Evolutionary conservation across 1,284 basidiomycete genomes (phyloP), one percentile per base, ranked within the genome.

Genomic region (Cutaneotrichosporon dermatis): DNA sequence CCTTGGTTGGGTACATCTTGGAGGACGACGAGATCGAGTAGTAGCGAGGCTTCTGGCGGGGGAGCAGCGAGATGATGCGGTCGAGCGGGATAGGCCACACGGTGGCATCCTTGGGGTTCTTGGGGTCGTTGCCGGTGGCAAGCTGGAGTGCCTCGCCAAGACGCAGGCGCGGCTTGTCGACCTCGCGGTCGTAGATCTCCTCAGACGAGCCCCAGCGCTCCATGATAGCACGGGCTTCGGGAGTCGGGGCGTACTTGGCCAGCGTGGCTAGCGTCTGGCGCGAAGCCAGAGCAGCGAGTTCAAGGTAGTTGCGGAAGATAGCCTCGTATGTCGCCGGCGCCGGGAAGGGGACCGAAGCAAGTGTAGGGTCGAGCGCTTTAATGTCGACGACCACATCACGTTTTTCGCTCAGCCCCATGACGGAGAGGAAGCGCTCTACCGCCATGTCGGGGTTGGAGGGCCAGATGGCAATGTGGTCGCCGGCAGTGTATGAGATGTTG

Each of bases 311-410:
- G 50, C 94, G 87, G 70, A 98, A 87, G 66, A 97, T 90, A 53
- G 93, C 89, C 66, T 84, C 85, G 74, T 97, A 98, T 1, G 94
- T 97, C 1, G 94, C 94, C 1, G 95, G 95, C 33, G 91, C 88
- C n/a, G 95, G 95, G 88, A 98, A 99, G 12, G 95, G 94, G 62
- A 98, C 94, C 79, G 98, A 97, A 61, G 95, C 95, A 16, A 99
- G 84, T 33, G 92, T 90, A 34, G 95, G 95, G 76, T 99, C 95
- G 59, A 98, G 86, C 15, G 92, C 96, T 74, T 93, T 92, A 65
- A 97, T 91, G 67, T 88, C 85, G 70, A 99, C 92, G 51, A 92
- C 85, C 39, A 84, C 83, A 72, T 93, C 84, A 72, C 86, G 85
- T 79, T 88, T 88, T 56, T 80, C 79, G 16, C 74, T 69, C 3